Percentiles rank a stretch among this genome's conserved stretches.
Evolutionary conservation across 1,284 basidiomycete genomes (phyloP).

Genomic region (Bjerkandera adusta): DNA sequence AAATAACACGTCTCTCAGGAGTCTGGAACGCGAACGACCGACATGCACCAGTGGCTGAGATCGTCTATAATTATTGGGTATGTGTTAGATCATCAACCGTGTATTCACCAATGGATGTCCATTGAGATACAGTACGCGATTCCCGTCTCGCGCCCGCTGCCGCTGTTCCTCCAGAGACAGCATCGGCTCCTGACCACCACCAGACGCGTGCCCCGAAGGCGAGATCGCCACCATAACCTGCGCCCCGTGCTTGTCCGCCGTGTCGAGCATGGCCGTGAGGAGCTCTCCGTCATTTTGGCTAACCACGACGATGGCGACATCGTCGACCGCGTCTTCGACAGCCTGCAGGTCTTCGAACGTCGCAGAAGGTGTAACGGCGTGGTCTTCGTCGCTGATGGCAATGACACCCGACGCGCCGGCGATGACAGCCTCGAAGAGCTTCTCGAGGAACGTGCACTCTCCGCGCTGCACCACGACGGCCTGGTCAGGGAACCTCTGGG

Average conservation of each 20-base stretch:
- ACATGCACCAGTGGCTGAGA: too few relatives aligned
- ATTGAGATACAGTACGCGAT: constrained; percentile 70
- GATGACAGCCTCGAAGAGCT: constrained; percentile 60
- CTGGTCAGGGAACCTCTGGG: constrained; percentile 42
- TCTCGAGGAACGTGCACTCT: constrained; percentile 81
- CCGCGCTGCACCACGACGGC: constrained; percentile 66
- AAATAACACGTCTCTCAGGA: too few relatives aligned
- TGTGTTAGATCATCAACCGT: constrained; percentile 54
- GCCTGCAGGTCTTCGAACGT: constrained; percentile 50
- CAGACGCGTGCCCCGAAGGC: constrained; percentile 28
- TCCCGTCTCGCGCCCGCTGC: constrained; percentile 29
- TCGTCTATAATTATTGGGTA: constrained; percentile 4
- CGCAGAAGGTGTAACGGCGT: constrained; percentile 65
- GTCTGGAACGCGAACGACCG: too few relatives aligned
- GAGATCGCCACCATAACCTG: constrained; percentile 55
- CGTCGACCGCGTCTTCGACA: constrained; percentile 51
- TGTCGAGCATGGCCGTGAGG: constrained; percentile 53
- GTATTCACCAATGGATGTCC: constrained; percentile 77
- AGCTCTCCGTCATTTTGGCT: constrained; percentile 47
- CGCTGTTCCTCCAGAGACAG: constrained; percentile 19
- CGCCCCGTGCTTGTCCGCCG: constrained; percentile 41
- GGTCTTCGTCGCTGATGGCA: constrained; percentile 63
- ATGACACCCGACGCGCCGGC: constrained; percentile 76
- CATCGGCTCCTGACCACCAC: not conserved
- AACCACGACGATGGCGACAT: constrained; percentile 63